Evolutionary conservation across 1,139 yeast genomes (phyloP).

Genomic region (Zhuliangozyma blackwelliae): DNA sequence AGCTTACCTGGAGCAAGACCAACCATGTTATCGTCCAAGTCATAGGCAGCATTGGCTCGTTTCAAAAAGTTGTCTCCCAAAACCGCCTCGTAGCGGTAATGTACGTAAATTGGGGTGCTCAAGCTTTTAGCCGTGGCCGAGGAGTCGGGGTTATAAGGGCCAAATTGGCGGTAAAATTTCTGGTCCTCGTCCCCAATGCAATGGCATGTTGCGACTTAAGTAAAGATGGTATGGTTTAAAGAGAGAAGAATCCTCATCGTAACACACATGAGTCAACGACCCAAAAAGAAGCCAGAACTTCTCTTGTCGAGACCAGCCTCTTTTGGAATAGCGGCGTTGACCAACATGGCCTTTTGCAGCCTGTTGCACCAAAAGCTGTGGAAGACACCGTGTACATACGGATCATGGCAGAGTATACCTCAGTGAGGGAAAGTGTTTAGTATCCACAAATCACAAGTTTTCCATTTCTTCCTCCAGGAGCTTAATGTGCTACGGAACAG

Average conservation of each 20-base stretch:
- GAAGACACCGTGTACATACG: too few species aligned
- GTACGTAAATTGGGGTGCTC: slow-evolving; percentile 1
- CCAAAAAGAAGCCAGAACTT: slow-evolving; percentile 17
- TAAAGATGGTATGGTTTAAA: not conserved
- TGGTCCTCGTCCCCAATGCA: slow-evolving; percentile 1
- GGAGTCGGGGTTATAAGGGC: slow-evolving; percentile 4
- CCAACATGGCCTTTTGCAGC: slow-evolving; percentile 3
- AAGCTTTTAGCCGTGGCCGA: slow-evolving; percentile 10
- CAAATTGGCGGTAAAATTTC: not conserved
- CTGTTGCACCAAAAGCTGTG: too few species aligned
- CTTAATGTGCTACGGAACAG: too few species aligned
- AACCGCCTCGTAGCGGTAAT: slow-evolving; percentile 10
- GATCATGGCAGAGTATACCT: too few species aligned
- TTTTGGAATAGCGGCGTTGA: not conserved
- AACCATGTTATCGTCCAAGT: slow-evolving; percentile 55
- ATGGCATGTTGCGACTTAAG: slow-evolving; percentile 4
- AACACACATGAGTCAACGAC: slow-evolving; percentile 15
- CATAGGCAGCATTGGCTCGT: slow-evolving; percentile 67
- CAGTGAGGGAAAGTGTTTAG: too few species aligned
- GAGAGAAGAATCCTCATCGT: slow-evolving; percentile 15
- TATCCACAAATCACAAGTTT: too few species aligned
- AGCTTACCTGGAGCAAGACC: slow-evolving; percentile 60
- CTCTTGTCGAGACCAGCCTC: slow-evolving; percentile 6
- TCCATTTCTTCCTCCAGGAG: too few species aligned
- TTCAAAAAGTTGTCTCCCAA: slow-evolving; percentile 70